Base-by-base conservation (phyloP, 2,329 filamentous ascomycete genomes). In the Cordyceps cicadae region DNA sequence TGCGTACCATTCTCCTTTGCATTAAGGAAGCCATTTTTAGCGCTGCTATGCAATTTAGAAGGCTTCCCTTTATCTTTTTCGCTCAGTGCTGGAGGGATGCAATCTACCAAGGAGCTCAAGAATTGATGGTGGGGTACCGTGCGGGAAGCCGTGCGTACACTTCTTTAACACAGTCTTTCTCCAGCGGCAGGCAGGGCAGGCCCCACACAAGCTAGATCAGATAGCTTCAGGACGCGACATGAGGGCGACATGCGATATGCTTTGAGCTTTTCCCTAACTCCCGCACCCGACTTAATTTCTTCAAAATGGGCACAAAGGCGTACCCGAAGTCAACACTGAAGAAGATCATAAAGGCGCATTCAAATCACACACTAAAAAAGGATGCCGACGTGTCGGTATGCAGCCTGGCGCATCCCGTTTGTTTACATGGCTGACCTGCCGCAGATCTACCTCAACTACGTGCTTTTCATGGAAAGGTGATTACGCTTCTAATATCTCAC, bases 331-430 rank as follows among this genome's bases (percentile, higher is more conserved):
- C 85, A 19, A 94, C 90, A 0, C 80, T 96, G 67, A 94, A 92
- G 74, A 92, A 92, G 74, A 93, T 95, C 63, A 81, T 95, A 69
- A 96, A 96, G 75, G 91, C 90, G 19, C 91, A 96, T 73, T 88
- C 90, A 9, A 88, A 89, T 64, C 86, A 87, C 70, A 88, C 83
- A 65, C 74, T 96, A 64, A 90, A 87, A 77, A 94, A 91, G 74
- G 92, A 94, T 73, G 88, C 87, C 34, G 92, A 96, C 74, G 86
- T 95, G 62, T 79, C 93, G 76, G 90, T 95, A 75, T 63, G 82
- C 34, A 19, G 67, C 51, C 55, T 61, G 26, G 32, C 63, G 50
- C 59, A 62, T 67, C 64, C 61, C 65, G 61, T 65, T 63, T 61
- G 60, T 61, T 48, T 55, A 45, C 43, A 17, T 29, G 39, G 53